phyloP scores from a whole-genome alignment of 2,329 filamentous ascomycete species.

The Hymenoscyphus scutula region DNA sequence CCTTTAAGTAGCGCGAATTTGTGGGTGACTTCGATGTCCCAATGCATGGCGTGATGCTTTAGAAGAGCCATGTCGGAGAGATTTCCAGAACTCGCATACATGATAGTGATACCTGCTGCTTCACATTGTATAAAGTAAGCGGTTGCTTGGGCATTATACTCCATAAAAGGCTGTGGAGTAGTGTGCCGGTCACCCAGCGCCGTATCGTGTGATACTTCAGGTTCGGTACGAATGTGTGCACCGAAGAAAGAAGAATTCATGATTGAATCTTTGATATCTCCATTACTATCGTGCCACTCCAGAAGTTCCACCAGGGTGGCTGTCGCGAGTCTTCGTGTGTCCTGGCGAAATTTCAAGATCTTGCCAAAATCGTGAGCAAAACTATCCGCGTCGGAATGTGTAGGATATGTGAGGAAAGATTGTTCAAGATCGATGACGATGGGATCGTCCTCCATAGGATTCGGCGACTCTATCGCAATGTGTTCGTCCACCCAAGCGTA shows the following conservation, averaged over 20 bases:
- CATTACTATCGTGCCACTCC: constrained; percentile 28
- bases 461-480: neutral
- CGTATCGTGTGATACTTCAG: constrained; percentile 23
- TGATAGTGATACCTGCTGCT: constrained; percentile 32
- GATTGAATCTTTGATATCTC: constrained; percentile 33
- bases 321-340: constrained; percentile 35
- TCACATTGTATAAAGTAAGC: constrained; percentile 40
- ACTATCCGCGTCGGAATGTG: constrained; percentile 37
- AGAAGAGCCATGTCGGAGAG: constrained; percentile 40
- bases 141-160: constrained; percentile 39
- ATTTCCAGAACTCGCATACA: constrained; percentile 47
- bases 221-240: constrained; percentile 40
- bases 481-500: constrained; percentile 14
- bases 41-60: constrained; percentile 36
- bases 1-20: constrained; percentile 44
- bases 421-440: constrained; percentile 44
- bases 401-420: constrained; percentile 41
- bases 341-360: constrained; percentile 37
- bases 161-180: constrained; percentile 22
- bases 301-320: constrained; percentile 35
- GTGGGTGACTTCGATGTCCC: constrained; percentile 41
- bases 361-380: constrained; percentile 41
- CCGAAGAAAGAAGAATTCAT: constrained; percentile 38
- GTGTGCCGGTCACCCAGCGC: constrained; percentile 35
- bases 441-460: constrained; percentile 1